Evolutionary conservation across 2,329 filamentous ascomycete species (phyloP).

Genomic region (Aspergillus clavatus): DNA sequence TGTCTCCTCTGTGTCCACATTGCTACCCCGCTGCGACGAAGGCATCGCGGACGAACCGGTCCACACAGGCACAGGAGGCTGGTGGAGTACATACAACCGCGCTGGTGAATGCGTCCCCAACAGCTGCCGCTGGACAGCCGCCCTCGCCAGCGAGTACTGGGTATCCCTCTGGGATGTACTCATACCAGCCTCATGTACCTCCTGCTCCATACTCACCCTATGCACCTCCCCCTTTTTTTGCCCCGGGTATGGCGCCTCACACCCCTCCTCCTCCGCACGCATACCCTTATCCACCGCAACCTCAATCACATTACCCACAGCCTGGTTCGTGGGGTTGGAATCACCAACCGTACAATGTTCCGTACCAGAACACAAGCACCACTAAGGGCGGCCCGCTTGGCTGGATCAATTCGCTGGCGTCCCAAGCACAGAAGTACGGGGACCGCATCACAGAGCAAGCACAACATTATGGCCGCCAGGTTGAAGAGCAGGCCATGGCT

Average conservation of each 20-base stretch:
- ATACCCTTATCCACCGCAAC: slow-evolving; percentile 20
- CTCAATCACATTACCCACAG: slow-evolving; percentile 17
- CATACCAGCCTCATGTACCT: slow-evolving; percentile 12
- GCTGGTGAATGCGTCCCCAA: slow-evolving; percentile 4
- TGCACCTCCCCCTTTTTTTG: slow-evolving; percentile 18
- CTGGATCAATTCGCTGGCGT: slow-evolving; percentile 34
- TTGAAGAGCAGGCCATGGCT: slow-evolving; percentile 37
- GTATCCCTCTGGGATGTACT: slow-evolving; percentile 8
- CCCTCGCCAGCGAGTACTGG: slow-evolving; percentile 5
- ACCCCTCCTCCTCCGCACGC: slow-evolving; percentile 16
- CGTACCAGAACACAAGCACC: slow-evolving; percentile 14
- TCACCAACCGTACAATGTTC: slow-evolving; percentile 20
- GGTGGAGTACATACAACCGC: slow-evolving; percentile 5
- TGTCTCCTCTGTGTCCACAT: slow-evolving; percentile 36
- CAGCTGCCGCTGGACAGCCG: slow-evolving; percentile 7
- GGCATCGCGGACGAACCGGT: slow-evolving; percentile 20
- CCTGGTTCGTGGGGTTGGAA: slow-evolving; percentile 27
- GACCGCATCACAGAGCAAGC: slow-evolving; percentile 36
- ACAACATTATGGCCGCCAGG: slow-evolving; percentile 33
- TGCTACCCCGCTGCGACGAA: slow-evolving; percentile 39
- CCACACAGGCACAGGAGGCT: slow-evolving; percentile 7
- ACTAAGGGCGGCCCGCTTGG: slow-evolving; percentile 26
- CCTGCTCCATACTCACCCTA: slow-evolving; percentile 17
- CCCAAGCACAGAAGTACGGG: slow-evolving; percentile 38
- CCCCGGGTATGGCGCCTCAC: slow-evolving; percentile 2